Conservation (phyloP, 2,329 filamentous ascomycete genomes). For the Penicillium concentricum region DNA sequence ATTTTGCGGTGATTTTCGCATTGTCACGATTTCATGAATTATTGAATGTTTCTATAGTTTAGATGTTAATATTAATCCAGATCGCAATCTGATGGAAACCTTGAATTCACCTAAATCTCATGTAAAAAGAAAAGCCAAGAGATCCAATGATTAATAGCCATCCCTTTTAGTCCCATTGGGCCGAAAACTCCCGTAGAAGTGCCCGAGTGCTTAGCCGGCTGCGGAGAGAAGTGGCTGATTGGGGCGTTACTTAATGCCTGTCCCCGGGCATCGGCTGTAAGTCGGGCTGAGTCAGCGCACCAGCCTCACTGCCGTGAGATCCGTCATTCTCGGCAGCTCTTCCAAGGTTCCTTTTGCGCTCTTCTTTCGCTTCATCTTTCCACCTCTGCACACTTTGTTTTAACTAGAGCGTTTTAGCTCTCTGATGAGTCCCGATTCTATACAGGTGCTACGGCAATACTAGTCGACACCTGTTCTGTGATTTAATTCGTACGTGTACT, state of each 20-base stretch:
- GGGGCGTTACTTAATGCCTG: not conserved
- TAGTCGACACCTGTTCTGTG: conserved; percentile 41
- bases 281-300: conserved; percentile 26
- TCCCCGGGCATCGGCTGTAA: conserved; percentile 14
- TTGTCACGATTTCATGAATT: conserved; percentile 6
- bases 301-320: conserved; percentile 18
- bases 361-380: conserved; percentile 17
- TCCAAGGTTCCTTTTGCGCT: conserved; percentile 8
- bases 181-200: conserved; percentile 26
- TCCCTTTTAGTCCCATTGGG: conserved; percentile 15
- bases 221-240: conserved; percentile 7
- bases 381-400: conserved; percentile 13
- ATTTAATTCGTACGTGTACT: conserved; percentile 18
- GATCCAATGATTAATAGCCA: conserved; percentile 13
- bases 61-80: conserved; percentile 3
- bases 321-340: conserved; percentile 18
- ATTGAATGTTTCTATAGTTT: not conserved
- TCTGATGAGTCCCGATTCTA: conserved; percentile 41
- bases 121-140: not conserved
- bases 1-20: not conserved
- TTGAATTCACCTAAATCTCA: not conserved
- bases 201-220: conserved; percentile 23
- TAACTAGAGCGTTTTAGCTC: conserved; percentile 35
- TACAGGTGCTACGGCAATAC: conserved; percentile 42
- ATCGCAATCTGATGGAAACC: not conserved